A percentile compares a stretch with the other conserved stretches of the same genome.
These are phyloP conservation scores for Plasmodium gallinaceum DNA, from an alignment of 169 alveolate species.

Conservation along the genomic window DNA sequence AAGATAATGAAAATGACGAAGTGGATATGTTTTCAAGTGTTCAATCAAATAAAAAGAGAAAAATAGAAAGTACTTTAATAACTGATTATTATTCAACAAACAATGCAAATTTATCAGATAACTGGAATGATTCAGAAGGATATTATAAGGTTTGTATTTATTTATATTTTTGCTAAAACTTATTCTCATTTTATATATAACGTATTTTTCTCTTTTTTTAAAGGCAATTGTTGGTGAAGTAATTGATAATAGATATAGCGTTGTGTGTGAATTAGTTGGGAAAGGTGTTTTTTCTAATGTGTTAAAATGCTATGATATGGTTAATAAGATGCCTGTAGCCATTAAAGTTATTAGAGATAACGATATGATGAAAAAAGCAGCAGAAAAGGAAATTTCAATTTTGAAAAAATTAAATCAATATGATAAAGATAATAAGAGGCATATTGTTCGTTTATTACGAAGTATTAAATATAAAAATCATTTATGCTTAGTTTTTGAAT, in stretches of 20 bases:
- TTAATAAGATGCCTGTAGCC: slow-evolving; percentile 84
- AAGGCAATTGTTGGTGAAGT: slow-evolving; percentile 92
- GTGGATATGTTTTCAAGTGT: slow-evolving; percentile 68
- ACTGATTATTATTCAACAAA: slow-evolving; percentile 57
- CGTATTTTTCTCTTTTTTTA: slow-evolving; percentile 1
- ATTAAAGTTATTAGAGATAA: slow-evolving; percentile 90
- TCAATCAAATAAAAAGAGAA: slow-evolving; percentile 56
- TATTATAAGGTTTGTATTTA: slow-evolving; percentile 81
- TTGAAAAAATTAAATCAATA: slow-evolving; percentile 85
- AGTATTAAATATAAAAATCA: slow-evolving; percentile 90
- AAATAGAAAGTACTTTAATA: slow-evolving; percentile 38
- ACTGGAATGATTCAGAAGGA: slow-evolving; percentile 89
- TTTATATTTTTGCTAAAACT: not conserved
- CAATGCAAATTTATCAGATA: slow-evolving; percentile 82
- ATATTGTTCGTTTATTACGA: slow-evolving; percentile 88
- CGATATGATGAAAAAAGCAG: slow-evolving; percentile 93
- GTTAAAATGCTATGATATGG: slow-evolving; percentile 85
- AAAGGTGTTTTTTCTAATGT: slow-evolving; percentile 93
- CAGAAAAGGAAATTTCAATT: slow-evolving; percentile 92
- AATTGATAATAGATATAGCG: slow-evolving; percentile 88
- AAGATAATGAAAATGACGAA: slow-evolving; percentile 59
- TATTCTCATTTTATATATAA: not conserved
- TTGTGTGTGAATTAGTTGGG: slow-evolving; percentile 89
- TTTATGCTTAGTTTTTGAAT: slow-evolving; percentile 92
- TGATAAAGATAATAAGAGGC: slow-evolving; percentile 87